Evolutionary conservation across 768 basidiomycete species (phyloP).

Genomic region (Boletales sp.): DNA sequence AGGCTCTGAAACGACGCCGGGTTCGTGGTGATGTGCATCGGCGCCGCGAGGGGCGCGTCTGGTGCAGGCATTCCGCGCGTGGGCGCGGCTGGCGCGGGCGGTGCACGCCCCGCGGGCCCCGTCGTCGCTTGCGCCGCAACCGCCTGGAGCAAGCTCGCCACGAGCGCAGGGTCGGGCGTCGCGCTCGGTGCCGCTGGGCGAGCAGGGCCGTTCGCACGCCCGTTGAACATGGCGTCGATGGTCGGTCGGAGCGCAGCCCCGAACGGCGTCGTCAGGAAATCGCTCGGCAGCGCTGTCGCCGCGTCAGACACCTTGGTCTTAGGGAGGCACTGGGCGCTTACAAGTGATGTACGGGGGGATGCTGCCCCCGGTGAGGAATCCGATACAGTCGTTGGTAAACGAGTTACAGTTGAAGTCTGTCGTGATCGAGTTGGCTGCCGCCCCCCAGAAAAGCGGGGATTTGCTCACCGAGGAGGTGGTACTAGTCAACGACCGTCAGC

Average conservation of each 20-base stretch:
- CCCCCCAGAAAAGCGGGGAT: background rate
- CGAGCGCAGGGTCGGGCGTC: conserved; percentile 46
- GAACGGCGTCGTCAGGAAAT: conserved; percentile 87
- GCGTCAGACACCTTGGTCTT: background rate
- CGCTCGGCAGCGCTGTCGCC: conserved; percentile 63
- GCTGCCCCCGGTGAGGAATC: conserved; percentile 79
- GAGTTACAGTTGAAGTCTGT: conserved; percentile 94
- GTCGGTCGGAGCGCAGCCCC: conserved; percentile 83
- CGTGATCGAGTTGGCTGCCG: background rate
- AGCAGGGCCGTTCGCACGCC: conserved; percentile 30
- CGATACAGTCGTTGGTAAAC: conserved; percentile 85
- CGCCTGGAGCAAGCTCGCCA: conserved; percentile 53
- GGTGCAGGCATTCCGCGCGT: background rate
- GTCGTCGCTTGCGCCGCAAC: conserved; percentile 50
- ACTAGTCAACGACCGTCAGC: conserved; percentile 41
- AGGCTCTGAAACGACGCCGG: conserved; percentile 66
- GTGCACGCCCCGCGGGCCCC: background rate
- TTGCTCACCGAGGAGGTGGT: conserved; percentile 73
- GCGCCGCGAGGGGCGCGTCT: conserved; percentile 49
- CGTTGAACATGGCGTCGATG: conserved; percentile 85
- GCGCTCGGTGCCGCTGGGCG: conserved; percentile 36
- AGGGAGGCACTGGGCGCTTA: conserved; percentile 15
- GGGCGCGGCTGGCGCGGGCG: conserved; percentile 10
- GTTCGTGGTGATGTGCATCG: conserved; percentile 74
- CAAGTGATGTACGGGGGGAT: conserved; percentile 85